Evolutionary conservation across 2,329 filamentous ascomycete species (phyloP).

Genomic region (Talaromyces sp.): DNA sequence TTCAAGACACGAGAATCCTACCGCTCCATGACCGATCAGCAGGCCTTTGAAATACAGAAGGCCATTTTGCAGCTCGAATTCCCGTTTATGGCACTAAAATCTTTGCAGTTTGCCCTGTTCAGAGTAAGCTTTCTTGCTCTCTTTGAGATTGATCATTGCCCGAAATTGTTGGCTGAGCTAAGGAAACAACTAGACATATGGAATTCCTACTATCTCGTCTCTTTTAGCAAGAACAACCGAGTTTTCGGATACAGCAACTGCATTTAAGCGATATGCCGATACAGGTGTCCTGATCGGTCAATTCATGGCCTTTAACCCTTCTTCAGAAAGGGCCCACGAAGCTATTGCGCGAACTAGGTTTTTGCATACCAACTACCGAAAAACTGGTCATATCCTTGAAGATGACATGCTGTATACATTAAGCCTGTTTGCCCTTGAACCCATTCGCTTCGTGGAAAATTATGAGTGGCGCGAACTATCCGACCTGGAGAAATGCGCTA

Average conservation of each 20-base stretch:
- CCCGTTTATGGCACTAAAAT: slow-evolving; percentile 51
- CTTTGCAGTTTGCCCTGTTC: slow-evolving; percentile 60
- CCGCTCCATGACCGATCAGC: slow-evolving; percentile 53
- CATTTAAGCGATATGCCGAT: slow-evolving; percentile 55
- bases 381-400: slow-evolving; percentile 59
- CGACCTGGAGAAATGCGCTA: slow-evolving; percentile 66
- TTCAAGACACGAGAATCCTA: slow-evolving; percentile 49
- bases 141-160: not conserved
- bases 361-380: slow-evolving; percentile 59
- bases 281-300: slow-evolving; percentile 52
- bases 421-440: slow-evolving; percentile 64
- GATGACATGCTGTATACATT: slow-evolving; percentile 66
- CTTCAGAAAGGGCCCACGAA: slow-evolving; percentile 46
- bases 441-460: slow-evolving; percentile 59
- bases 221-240: slow-evolving; percentile 53
- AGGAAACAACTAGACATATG: slow-evolving; percentile 49
- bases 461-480: slow-evolving; percentile 71
- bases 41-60: slow-evolving; percentile 53
- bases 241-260: slow-evolving; percentile 46
- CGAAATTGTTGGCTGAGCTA: not conserved
- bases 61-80: slow-evolving; percentile 54
- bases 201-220: slow-evolving; percentile 55
- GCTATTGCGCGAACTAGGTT: slow-evolving; percentile 65
- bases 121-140: slow-evolving; percentile 39
- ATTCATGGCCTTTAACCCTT: slow-evolving; percentile 45